Conservation (phyloP, 805 yeast species). For the Ogataea allantospora region DNA sequence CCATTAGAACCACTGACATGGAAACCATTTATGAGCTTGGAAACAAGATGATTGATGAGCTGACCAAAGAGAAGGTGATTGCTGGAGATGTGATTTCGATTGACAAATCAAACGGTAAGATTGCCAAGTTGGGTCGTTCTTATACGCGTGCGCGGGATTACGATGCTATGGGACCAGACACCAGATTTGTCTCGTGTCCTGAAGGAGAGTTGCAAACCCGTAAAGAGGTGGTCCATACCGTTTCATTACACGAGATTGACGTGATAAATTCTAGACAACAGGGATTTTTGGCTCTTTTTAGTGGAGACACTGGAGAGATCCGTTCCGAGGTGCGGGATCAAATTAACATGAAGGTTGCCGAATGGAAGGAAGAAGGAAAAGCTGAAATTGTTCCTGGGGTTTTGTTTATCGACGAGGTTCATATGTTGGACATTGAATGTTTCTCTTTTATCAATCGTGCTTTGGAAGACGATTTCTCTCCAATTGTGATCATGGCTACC, state of each 20-base stretch:
- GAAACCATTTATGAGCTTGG: conserved; percentile 72
- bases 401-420: conserved; percentile 94
- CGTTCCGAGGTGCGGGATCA: conserved; percentile 79
- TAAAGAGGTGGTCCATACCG: conserved; percentile 97
- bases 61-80: conserved; percentile 87
- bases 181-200: conserved; percentile 86
- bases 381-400: conserved; percentile 99
- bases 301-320: conserved; percentile 94
- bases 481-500: conserved; percentile 92
- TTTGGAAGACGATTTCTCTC: conserved; percentile 86
- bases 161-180: conserved; percentile 95
- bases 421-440: conserved; percentile 96
- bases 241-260: conserved; percentile 93
- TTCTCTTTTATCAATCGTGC: conserved; percentile 94
- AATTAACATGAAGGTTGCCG: conserved; percentile 68
- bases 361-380: conserved; percentile 96
- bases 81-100: conserved; percentile 97
- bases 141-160: conserved; percentile 98
- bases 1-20: conserved; percentile 87
- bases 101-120: conserved; percentile 97
- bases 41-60: conserved; percentile 70
- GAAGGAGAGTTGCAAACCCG: conserved; percentile 98
- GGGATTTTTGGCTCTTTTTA: conserved; percentile 48
- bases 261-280: conserved; percentile 94
- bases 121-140: conserved; percentile 95